Evolutionary conservation across 805 yeast species (phyloP).

Genomic region (Wickerhamiella spandovensis): DNA sequence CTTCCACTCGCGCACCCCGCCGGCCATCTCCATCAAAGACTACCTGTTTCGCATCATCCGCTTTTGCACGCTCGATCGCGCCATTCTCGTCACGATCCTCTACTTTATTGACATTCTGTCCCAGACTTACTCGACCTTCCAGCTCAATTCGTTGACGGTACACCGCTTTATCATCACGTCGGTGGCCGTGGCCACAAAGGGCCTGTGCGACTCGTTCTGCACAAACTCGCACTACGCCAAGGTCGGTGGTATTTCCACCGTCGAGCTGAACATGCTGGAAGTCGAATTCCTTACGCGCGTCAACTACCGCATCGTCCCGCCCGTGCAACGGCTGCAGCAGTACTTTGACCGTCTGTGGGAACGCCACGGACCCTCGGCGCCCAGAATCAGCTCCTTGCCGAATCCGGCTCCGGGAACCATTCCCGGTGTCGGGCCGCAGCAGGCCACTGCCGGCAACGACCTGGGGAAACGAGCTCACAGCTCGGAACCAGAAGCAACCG

Average conservation of each 20-base stretch:
- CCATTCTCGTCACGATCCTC: slow-evolving; percentile 68
- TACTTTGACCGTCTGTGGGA: slow-evolving; percentile 25
- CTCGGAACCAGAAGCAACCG: not conserved
- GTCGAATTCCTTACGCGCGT: slow-evolving; percentile 74
- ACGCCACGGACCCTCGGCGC: slow-evolving; percentile 9
- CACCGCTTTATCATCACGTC: slow-evolving; percentile 85
- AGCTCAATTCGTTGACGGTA: slow-evolving; percentile 80
- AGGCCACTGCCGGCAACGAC: not conserved
- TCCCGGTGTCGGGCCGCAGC: not conserved
- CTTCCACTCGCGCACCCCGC: slow-evolving; percentile 89
- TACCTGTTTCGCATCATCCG: slow-evolving; percentile 66
- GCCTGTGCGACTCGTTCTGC: slow-evolving; percentile 68
- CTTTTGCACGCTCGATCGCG: slow-evolving; percentile 74
- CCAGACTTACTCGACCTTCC: slow-evolving; percentile 62
- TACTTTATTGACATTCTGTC: slow-evolving; percentile 82
- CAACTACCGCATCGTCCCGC: slow-evolving; percentile 62
- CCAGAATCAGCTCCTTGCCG: not conserved
- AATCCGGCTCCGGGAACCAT: not conserved
- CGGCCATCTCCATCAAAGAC: slow-evolving; percentile 66
- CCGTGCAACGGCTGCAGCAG: slow-evolving; percentile 20
- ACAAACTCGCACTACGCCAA: slow-evolving; percentile 89
- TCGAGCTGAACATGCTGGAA: slow-evolving; percentile 76
- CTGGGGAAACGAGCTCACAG: not conserved
- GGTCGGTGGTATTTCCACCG: slow-evolving; percentile 58
- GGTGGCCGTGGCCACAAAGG: slow-evolving; percentile 75